phyloP scores from a whole-genome alignment of 306 rosid species.

The Acacia confusa region DNA sequence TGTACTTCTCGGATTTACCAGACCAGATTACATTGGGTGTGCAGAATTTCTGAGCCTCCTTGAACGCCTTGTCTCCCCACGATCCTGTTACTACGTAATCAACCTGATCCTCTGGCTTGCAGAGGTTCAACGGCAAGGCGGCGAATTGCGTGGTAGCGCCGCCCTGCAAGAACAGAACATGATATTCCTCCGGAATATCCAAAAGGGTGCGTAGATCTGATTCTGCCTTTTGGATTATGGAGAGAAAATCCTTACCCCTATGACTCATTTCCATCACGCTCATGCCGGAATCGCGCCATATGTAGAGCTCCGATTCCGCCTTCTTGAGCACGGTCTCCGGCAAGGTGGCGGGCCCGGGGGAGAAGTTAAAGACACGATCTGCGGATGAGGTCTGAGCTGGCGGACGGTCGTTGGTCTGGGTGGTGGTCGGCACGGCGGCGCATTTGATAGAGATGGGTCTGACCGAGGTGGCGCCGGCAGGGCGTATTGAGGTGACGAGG shows the following conservation, averaged over 20 bases:
- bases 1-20: constrained; percentile 84
- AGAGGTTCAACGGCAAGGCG: constrained; percentile 71
- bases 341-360: constrained; percentile 88
- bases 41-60: constrained; percentile 83
- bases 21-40: constrained; percentile 83
- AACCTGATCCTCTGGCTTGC: constrained; percentile 48
- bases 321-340: constrained; percentile 78
- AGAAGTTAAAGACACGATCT: constrained; percentile 90
- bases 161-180: constrained; percentile 87
- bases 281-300: constrained; percentile 95
- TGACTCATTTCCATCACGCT: constrained; percentile 99
- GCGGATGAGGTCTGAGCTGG: constrained; percentile 36
- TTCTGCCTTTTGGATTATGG: constrained; percentile 87
- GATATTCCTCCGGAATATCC: constrained; percentile 58
- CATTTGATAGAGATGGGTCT: constrained; percentile 60
- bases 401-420: constrained; percentile 35
- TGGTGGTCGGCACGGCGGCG: constrained; percentile 41
- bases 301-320: constrained; percentile 84
- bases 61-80: constrained; percentile 87
- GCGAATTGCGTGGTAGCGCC: constrained; percentile 98
- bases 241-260: constrained; percentile 80
- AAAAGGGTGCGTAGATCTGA: constrained; percentile 80
- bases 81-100: constrained; percentile 86
- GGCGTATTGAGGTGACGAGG: constrained; percentile 32
- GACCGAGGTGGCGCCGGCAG: constrained; percentile 23